phyloP scores from a whole-genome alignment of 2,329 filamentous ascomycete species.

The Aaosphaeria pasadenensis region DNA sequence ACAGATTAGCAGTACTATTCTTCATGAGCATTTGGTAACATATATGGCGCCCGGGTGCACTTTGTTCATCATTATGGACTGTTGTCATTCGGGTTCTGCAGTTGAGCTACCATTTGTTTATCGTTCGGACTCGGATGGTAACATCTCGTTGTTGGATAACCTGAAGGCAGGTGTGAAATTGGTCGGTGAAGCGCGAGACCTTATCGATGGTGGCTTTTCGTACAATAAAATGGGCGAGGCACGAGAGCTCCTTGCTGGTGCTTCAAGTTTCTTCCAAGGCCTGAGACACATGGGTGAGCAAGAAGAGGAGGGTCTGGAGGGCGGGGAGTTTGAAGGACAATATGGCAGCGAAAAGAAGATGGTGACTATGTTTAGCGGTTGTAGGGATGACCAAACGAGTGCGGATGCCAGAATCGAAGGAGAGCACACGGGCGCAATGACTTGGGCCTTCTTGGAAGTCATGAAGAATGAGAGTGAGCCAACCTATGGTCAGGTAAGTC shows the following conservation, averaged over 20 bases:
- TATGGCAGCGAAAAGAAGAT: constrained; percentile 46
- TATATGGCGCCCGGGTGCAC: constrained; percentile 50
- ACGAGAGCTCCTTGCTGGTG: constrained; percentile 51
- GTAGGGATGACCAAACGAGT: constrained; percentile 51
- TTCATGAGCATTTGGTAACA: constrained; percentile 54
- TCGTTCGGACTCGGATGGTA: constrained; percentile 55
- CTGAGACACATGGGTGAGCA: constrained; percentile 47
- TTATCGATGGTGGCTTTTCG: constrained; percentile 52
- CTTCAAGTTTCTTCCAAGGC: constrained; percentile 53
- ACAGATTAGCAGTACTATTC: constrained; percentile 51
- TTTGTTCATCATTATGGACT: constrained; percentile 59
- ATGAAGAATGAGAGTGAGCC: constrained; percentile 38
- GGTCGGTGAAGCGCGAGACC: constrained; percentile 47
- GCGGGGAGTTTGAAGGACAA: constrained; percentile 41
- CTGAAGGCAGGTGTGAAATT: constrained; percentile 51
- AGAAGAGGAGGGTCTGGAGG: constrained; percentile 40
- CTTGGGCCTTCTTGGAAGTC: constrained; percentile 46
- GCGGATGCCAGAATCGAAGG: constrained; percentile 49
- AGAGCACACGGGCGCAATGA: constrained; percentile 45
- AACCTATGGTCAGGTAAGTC: constrained; percentile 40
- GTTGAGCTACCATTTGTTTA: constrained; percentile 59
- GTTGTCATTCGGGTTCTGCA: constrained; percentile 60
- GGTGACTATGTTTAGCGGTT: constrained; percentile 52
- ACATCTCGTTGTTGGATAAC: constrained; percentile 56
- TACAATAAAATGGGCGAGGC: constrained; percentile 52